Base-by-base conservation (phyloP, 2,329 filamentous ascomycete species). In the Colletotrichum lentis region DNA sequence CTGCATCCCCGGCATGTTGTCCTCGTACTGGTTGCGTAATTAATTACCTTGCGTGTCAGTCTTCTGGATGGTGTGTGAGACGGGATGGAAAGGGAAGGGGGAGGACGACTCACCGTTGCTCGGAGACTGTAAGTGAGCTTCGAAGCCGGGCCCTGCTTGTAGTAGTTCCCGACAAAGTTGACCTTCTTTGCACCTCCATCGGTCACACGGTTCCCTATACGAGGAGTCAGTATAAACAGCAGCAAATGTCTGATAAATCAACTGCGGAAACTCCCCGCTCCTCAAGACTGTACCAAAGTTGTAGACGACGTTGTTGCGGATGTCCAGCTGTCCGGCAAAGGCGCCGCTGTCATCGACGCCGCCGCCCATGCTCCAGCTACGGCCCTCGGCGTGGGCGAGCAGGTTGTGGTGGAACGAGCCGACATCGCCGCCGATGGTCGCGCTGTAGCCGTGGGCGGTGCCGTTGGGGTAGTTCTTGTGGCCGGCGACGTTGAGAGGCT, bases 341-440 rank as follows among this genome's bases (percentile, higher is more conserved):
- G 64, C 69, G 14, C 77, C 71, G 64, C 74, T 59, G 62, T 76
- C 67, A 55, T 73, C 72, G 10, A 75, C 41, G 39, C 81, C 69
- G 47, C 79, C 70, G 64, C 74, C 74, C 74, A 79, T 74, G 64
- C 77, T 72, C 80, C 80, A 75, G 69, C 78, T 72, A 55, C 79
- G 74, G 24, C 75, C 73, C 60, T 75, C 71, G 22, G 74, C 74
- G 53, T 76, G 74, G 22, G 74, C 74, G 20, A 76, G 73, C 12
- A 79, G 71, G 57, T 79, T 79, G 59, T 78, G 76, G 27, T 79
- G 77, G 54, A 78, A 77, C 0, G 75, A 77, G 8, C 76, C 76
- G 12, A 77, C 73, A 41, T 78, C 74, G 14, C 77, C 77, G 22
- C 77, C 73, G 27, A 78, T 75, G 0, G 76, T 74, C 1, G 73